Evolutionary conservation across 2,329 filamentous ascomycete genomes (phyloP), one percentile per base, ranked within the genome.

Genomic region (Didymella sp.): DNA sequence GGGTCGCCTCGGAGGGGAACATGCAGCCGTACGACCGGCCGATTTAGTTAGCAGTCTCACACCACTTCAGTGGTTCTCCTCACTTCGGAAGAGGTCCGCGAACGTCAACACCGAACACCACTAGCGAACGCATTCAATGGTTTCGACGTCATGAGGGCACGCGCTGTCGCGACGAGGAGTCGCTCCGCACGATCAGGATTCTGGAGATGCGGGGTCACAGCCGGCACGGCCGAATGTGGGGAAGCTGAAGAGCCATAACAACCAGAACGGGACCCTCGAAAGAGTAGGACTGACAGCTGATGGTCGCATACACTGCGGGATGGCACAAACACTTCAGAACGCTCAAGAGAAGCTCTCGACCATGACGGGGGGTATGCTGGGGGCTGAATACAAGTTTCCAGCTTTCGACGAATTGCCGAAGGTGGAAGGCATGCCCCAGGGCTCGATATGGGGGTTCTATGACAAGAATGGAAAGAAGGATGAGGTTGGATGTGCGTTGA

Each of bases 401-500:
- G 62, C 68, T 3, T 76, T 76, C 42, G 72, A 75, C 50, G 66
- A 73, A 3, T 51, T 73, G 3, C 72, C 72, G 0, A 71, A 69
- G 45, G 66, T 73, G 4, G 64, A 68, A 21, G 67, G 67, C 5
- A 65, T 72, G 67, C 73, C 73, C 1, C 72, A 74, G 24, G 72
- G 72, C 8, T 73, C 62, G 45, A 58, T 70, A 30, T 76, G 73
- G 72, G 72, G 72, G 0, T 68, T 73, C 42, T 75, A 72, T 30
- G 71, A 75, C 51, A 70, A 70, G 21, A 60, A 73, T 21, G 72
- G 71, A 7, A 70, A 70, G 46, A 73, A 83, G 48, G 84, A 86
- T 71, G 84, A 83, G 4, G 71, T 84, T 0, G 83, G 83, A 21
- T 79, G 82, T 56, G 74, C 81, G 6, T 78, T 75, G 27, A 11